Base-by-base conservation (phyloP, 1,284 basidiomycete genomes). In the Cutaneotrichosporon sp. region DNA sequence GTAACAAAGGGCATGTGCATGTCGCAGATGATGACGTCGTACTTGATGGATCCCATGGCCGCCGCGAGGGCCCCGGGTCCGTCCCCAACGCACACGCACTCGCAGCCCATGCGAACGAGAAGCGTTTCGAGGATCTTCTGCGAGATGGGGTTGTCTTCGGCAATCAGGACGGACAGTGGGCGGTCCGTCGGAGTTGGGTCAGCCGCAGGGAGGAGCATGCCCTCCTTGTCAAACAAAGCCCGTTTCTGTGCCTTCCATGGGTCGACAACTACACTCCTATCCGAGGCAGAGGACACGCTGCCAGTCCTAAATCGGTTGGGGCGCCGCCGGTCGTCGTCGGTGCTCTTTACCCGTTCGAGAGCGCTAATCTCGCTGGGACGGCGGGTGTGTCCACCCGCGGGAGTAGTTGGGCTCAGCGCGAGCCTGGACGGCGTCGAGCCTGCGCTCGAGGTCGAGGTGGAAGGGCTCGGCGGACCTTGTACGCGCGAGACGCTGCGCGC, bases 81-180 rank as follows among this genome's bases (percentile, higher is more conserved):
- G 81, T 99, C 94, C 59, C 91, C 87, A 22, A 97, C 96, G 7
- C 95, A 89, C 2, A 97, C 89, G 78, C 92, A 94, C 21, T 93
- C 88, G 80, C 94, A 97, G 1, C 96, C 96, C 69, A 98, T 85
- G 51, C 94, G 88, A 64, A 90, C 89, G 58, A 99, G 85, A 56
- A 98, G 81, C 0, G 92, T 97, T 81, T 98, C 95, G 64, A 98
- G 88, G 56, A 97, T 95, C 84, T 94, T 96, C 61, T 90, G 91
- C 0, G 92, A 94, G 72, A 95, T 97, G 0, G 96, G 96, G 75
- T 99, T 99, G 76, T 98, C 94, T 77, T 99, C 97, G 0, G 95
- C 97, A 55, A 99, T 85, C 40, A 99, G 81, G 73, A 93, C 95
- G 22, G 91, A 94, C 60, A 98, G 88, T 0, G 63, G 34, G 11